Conservation (phyloP, 768 basidiomycete genomes). For the Thelephora ganbajun region DNA sequence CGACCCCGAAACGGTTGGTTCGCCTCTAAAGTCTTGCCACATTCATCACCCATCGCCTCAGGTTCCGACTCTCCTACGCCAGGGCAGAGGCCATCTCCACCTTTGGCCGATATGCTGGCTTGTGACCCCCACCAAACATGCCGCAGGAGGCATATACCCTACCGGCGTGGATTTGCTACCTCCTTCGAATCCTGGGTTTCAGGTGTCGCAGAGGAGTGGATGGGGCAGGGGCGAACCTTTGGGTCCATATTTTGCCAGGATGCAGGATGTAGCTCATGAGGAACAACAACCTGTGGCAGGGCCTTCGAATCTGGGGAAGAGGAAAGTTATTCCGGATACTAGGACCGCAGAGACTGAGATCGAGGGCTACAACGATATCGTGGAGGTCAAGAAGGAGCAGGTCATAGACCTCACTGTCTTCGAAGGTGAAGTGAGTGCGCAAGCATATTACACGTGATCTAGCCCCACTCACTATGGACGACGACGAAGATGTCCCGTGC, state of each 20-base stretch:
- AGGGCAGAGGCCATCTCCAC: slow-evolving; percentile 23
- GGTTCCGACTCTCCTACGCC: slow-evolving; percentile 18
- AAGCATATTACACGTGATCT: neutral
- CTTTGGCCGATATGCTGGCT: slow-evolving; percentile 62
- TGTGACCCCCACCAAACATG: slow-evolving; percentile 63
- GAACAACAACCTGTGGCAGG: slow-evolving; percentile 4
- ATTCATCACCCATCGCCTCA: slow-evolving; percentile 22
- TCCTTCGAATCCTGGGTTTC: slow-evolving; percentile 64
- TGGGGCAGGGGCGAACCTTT: slow-evolving; percentile 76
- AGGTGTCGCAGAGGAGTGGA: slow-evolving; percentile 58
- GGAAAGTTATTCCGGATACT: slow-evolving; percentile 10
- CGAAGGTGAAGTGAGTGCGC: too few species aligned
- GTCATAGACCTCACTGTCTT: too few species aligned
- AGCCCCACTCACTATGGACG: slow-evolving; percentile 23
- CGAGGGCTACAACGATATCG: slow-evolving; percentile 22
- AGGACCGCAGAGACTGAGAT: slow-evolving; percentile 9
- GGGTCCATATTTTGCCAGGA: slow-evolving; percentile 31
- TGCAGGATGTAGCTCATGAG: slow-evolving; percentile 5
- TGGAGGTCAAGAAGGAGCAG: slow-evolving; percentile 26
- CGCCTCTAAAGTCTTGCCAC: too few species aligned
- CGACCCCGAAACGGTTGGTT: too few species aligned
- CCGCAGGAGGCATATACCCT: slow-evolving; percentile 39
- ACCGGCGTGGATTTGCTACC: slow-evolving; percentile 70
- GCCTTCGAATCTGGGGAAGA: too few species aligned
- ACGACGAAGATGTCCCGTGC: slow-evolving; percentile 48